Base-by-base conservation (phyloP, 2,329 filamentous ascomycete genomes). In the Lasiodiplodia citricola region DNA sequence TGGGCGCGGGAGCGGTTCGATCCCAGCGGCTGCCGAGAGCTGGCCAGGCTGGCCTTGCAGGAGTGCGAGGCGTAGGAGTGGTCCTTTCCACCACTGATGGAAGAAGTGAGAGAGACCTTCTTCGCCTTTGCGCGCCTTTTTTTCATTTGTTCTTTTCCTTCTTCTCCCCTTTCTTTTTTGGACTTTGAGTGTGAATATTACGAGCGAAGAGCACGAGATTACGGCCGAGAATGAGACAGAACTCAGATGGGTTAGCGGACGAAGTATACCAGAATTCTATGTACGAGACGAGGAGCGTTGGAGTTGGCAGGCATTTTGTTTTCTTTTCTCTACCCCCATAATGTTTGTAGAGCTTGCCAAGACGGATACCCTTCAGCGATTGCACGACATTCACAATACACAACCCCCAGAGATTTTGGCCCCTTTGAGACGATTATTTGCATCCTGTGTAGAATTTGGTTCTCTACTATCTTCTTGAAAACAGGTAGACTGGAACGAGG, bases 1-100 rank as follows among this genome's bases (percentile, higher is more conserved):
- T 70, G 64, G 68, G 44, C 23, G 10, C n/a, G 68, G 35, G 56
- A 69, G 66, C 62, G 63, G 50, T 71, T 69, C 54, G 52, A 69
- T 31, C 35, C 56, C 14, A 51, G 41, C 23, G 37, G n/a, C 21
- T 69, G 63, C 38, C 47, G 63, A 52, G 68, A 70, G 51, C 47
- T 70, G 51, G 66, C 60, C 1, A 52, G 60, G 31, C n/a, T 64
- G 60, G 60, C 60, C 47, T 41, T 64, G 60, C 44, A 64, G 47
- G 60, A 64, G 60, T 64, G 69, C 47, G 65, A 62, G 31, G 62
- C 28, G 37, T 52, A 50, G 25, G 11, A 16, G 7, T 16, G 35
- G 44, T 10, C n/a, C 21, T 14, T 18, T 35, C 31, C 41, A 8
- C 16, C 6, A 18, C 18, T 44, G 41, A 18, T 21, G 3, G 25